Base-by-base conservation (phyloP, 805 yeast species). In the Candida coleopterorum region DNA sequence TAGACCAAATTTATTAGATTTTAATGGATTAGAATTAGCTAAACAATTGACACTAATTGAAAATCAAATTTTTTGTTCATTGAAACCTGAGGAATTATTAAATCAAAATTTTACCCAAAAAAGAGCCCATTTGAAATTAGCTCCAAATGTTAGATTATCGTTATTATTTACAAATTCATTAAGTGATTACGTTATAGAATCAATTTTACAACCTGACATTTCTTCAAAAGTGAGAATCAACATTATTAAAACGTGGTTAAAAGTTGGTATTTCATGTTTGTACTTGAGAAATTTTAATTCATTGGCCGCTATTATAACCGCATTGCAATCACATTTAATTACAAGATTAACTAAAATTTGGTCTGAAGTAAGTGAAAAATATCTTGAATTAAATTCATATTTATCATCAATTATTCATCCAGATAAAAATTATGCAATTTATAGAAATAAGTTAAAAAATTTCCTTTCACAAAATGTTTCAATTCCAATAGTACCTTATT, bases 231-330 rank as follows among this genome's bases (percentile, higher is more conserved):
- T 70, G 42, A 66, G 90, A 41, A 62, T 70, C 8, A 68, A 68
- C 37, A 70, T 78, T 37, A 54, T 83, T 24, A 78, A 78, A 46
- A 70, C 76, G 10, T 85, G 95, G 94, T 59, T 85, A 40, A 81
- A 81, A 49, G 70, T 84, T 23, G 85, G 87, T 0, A 66, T 81
- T 36, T 80, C 88, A 1, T 79, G 88, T 46, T 66, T 81, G 28
- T 81, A 83, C 48, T 67, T 84, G 54, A 66, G 88, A 41, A 85
- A 85, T 53, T 84, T 79, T 62, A 85, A 85, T 52, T 79, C 93
- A 0, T 62, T 85, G 43, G 89, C 90, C 2, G 81, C 90, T 1
- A 81, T 85, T 31, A 76, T 85, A 63, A 82, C 88, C 1, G 72
- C 88, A 2, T 62, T 85, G 43, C 94, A 85, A 53, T 79, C 82